Percentiles rank a stretch among this genome's conserved stretches.
Conservation (phyloP, 176 grass and related monocot genomes). For the Aegilops umbellulata region DNA sequence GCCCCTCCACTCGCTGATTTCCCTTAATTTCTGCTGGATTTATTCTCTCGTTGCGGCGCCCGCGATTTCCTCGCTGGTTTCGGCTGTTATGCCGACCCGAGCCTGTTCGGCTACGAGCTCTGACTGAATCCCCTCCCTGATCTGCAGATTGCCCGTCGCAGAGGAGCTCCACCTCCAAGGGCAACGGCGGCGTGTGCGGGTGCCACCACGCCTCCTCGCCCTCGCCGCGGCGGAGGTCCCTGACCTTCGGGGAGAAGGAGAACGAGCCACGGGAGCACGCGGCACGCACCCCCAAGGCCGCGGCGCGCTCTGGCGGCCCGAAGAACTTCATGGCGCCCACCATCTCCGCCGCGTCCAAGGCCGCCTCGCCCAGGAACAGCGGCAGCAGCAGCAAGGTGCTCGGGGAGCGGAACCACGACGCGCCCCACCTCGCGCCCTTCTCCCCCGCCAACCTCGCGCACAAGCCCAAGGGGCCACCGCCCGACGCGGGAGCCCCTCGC, state of each 20-base stretch:
- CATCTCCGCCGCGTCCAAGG: constrained; percentile 85
- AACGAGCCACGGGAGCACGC: constrained; percentile 26
- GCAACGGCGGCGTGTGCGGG: background rate
- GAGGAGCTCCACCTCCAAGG: constrained; percentile 37
- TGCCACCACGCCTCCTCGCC: constrained; percentile 25
- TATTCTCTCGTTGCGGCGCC: background rate
- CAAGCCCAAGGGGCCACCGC: background rate
- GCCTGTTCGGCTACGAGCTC: background rate
- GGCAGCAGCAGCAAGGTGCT: constrained; percentile 40
- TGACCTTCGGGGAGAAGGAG: constrained; percentile 52
- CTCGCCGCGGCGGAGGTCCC: constrained; percentile 26
- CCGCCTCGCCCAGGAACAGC: constrained; percentile 43
- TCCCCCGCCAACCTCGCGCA: constrained; percentile 26
- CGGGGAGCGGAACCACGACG: constrained; percentile 54
- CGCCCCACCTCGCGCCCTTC: constrained; percentile 13
- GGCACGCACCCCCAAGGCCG: constrained; percentile 20
- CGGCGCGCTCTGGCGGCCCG: background rate
- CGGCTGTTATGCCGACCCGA: too few species aligned
- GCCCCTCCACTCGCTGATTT: too few species aligned
- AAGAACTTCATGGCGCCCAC: constrained; percentile 98
- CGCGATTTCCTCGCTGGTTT: too few species aligned
- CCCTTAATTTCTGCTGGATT: background rate
- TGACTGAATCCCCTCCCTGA: background rate
- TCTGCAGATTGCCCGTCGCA: constrained; percentile 41
- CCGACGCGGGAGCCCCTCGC: background rate